These are phyloP conservation scores for Ricinus communis DNA, from an alignment of 345 rosid genomes.

Conservation along the genomic window DNA sequence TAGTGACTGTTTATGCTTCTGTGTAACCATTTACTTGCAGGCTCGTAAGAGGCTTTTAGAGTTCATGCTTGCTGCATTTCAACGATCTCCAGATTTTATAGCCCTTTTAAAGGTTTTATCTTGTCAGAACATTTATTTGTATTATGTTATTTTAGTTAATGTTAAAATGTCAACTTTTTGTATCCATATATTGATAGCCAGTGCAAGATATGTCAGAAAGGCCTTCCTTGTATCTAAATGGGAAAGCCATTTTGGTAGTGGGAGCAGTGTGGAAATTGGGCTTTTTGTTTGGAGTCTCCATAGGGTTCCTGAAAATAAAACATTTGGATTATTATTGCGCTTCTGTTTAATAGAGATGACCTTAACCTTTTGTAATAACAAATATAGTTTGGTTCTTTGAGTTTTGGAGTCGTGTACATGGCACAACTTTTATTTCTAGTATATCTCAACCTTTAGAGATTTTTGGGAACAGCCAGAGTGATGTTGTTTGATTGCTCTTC, in stretches of 20 bases:
- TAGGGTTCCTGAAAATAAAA: neutral
- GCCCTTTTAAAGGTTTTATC: slow-evolving; percentile 74
- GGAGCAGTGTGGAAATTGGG: neutral
- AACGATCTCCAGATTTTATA: slow-evolving; percentile 73
- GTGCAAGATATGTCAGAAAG: neutral
- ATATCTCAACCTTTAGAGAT: neutral
- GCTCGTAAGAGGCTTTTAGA: slow-evolving; percentile 77
- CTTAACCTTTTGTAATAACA: neutral
- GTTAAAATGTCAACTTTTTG: neutral
- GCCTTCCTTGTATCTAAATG: neutral
- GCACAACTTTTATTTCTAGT: neutral
- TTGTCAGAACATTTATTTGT: slow-evolving; percentile 5
- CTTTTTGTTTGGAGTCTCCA: neutral
- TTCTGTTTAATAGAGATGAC: too few relatives aligned
- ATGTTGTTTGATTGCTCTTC: neutral
- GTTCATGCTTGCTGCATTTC: slow-evolving; percentile 89
- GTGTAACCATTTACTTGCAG: slow-evolving; percentile 35
- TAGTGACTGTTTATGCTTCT: neutral
- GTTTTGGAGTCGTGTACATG: neutral
- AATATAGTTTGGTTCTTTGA: neutral
- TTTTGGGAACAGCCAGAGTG: neutral
- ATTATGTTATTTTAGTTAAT: neutral
- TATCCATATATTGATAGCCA: neutral
- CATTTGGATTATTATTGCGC: neutral
- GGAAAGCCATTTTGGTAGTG: neutral